Evolutionary conservation across 768 basidiomycete genomes (phyloP), one percentile per base, ranked within the genome.

Genomic region (Trametes sanguinea): DNA sequence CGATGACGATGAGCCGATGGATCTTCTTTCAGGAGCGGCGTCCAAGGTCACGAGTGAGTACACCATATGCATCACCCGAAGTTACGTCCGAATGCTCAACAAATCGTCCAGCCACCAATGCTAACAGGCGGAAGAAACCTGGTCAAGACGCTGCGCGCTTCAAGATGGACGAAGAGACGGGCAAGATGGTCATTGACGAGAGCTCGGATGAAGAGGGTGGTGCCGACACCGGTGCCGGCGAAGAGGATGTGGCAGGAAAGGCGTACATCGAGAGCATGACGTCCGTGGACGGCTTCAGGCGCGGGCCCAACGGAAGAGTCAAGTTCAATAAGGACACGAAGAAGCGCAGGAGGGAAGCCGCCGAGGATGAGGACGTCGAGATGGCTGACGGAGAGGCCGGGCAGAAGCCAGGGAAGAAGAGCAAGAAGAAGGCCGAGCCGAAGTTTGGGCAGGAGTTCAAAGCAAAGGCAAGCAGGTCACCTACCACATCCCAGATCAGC

Each of bases 271-370:
- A 97, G 75, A 85, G 81, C 51, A 70, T 96, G 60, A 87, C 87
- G 8, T 94, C 93, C 6, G 87, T 86, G 27, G 96, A 98, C 73
- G 96, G 95, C 22, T 94, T 94, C 77, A 89, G 84, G 2, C 86
- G 95, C 32, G 92, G 93, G 27, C 79, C 86, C 1, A 86, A 85
- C 63, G 97, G 97, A 5, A 86, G 85, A 56, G 76, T 98, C 72
- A 95, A 94, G 74, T 98, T 98, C 77, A 93, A 97, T 79, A 98
- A 97, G 74, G 89, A 96, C 70, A 98, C 94, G 40, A 98, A 95
- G 76, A 95, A 96, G 74, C 86, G 94, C 60, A 77, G 94, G 62
- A 83, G 90, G 52, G 84, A 86, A 61, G 85, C 85, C 16, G 78
- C 77, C 6, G 79, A 76, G 53, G 88, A 71, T 40, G 77, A 75